phyloP scores from a whole-genome alignment of 495 filamentous ascomycete genomes.

The Neurospora hispaniola region DNA sequence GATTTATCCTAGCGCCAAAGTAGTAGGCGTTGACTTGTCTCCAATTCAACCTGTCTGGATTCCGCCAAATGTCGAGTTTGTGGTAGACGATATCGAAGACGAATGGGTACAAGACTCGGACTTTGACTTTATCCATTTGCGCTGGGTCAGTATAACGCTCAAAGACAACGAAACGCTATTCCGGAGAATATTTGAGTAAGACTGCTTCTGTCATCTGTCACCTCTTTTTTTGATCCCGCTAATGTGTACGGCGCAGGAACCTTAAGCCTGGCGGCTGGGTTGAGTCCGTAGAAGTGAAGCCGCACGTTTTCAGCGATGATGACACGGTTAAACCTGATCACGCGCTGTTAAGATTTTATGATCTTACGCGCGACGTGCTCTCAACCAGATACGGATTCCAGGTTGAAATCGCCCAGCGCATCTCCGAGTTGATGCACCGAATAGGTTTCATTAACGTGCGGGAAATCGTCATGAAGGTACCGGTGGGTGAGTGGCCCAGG shows the following conservation, averaged over 20 bases:
- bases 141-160: conserved; percentile 34
- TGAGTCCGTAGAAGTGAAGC: conserved; percentile 48
- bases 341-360: conserved; percentile 31
- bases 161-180: conserved; percentile 33
- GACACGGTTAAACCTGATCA: conserved; percentile 36
- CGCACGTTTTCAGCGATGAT: conserved; percentile 42
- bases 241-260: conserved; percentile 23
- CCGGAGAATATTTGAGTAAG: conserved; percentile 23
- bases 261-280: conserved; percentile 54
- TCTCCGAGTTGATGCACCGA: conserved; percentile 27
- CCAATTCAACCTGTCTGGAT: conserved; percentile 49
- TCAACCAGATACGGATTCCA: conserved; percentile 33
- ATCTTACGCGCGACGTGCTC: conserved; percentile 19
- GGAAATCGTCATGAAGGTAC: conserved; percentile 43
- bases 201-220: neutral
- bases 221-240: neutral
- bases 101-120: conserved; percentile 39
- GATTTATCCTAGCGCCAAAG: conserved; percentile 39
- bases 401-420: conserved; percentile 25
- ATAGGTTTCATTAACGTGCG: conserved; percentile 46
- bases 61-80: conserved; percentile 46
- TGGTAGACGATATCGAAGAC: conserved; percentile 50
- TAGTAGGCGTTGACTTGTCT: conserved; percentile 55
- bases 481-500: conserved; percentile 50
- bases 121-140: conserved; percentile 44